phyloP scores from a whole-genome alignment of 805 yeast species.

The Lachancea mirantina region DNA sequence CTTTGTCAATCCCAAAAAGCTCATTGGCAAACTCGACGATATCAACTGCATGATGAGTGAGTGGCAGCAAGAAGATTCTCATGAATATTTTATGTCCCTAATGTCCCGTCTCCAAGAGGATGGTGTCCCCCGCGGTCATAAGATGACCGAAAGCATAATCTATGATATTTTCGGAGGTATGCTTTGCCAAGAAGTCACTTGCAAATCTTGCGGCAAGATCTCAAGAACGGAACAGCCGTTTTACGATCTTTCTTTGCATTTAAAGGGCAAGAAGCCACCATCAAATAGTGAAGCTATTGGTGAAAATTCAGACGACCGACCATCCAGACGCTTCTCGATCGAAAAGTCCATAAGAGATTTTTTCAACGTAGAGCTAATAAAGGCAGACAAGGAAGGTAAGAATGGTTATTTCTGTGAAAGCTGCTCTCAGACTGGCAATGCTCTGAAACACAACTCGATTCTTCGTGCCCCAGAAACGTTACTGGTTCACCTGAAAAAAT shows the following conservation, averaged over 20 bases:
- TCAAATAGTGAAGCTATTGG: constrained; percentile 1
- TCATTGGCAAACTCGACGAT: constrained; percentile 65
- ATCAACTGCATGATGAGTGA: constrained; percentile 94
- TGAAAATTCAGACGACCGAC: constrained; percentile 11
- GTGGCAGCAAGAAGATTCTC: constrained; percentile 98
- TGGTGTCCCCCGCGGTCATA: constrained; percentile 82
- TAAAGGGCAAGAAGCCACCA: constrained; percentile 40
- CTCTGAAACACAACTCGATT: constrained; percentile 67
- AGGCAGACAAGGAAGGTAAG: constrained; percentile 54
- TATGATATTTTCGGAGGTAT: constrained; percentile 94
- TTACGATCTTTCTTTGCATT: constrained; percentile 81
- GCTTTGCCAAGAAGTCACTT: constrained; percentile 74
- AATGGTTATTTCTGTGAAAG: constrained; percentile 83
- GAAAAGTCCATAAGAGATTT: constrained; percentile 72
- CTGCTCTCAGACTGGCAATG: constrained; percentile 71
- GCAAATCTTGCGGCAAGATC: constrained; percentile 73
- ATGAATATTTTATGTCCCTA: constrained; percentile 91
- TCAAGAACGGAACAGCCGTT: constrained; percentile 89
- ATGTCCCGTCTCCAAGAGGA: constrained; percentile 87
- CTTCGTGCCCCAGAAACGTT: constrained; percentile 83
- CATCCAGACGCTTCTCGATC: constrained; percentile 48
- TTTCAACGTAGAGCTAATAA: constrained; percentile 74
- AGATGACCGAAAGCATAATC: constrained; percentile 70
- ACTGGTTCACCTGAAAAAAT: constrained; percentile 81
- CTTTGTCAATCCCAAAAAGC: constrained; percentile 66